A percentile compares a stretch with the other conserved stretches of the same genome.
Conservation (phyloP, 225 moss, liverwort and hornwort genomes). For the Marchantia polymorpha region DNA sequence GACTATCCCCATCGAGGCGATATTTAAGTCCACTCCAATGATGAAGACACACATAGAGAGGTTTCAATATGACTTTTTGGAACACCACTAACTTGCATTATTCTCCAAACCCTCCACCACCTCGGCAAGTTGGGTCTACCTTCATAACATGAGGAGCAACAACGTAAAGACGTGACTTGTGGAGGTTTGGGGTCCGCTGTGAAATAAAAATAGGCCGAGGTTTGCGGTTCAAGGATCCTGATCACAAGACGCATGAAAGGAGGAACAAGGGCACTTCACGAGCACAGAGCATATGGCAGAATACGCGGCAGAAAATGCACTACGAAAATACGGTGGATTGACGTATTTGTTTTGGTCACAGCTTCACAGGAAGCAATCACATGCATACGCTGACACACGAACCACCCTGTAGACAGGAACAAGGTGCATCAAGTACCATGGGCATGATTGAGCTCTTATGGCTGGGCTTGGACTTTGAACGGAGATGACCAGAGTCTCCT, state of each 20-base stretch:
- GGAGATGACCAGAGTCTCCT: neutral
- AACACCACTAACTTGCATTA: too few species aligned
- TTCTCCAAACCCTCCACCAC: too few species aligned
- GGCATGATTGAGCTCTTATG: neutral
- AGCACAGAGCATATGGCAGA: neutral
- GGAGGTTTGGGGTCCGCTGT: too few species aligned
- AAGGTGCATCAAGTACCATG: neutral
- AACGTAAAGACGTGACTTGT: too few species aligned
- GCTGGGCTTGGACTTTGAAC: neutral
- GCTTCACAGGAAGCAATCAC: too few species aligned
- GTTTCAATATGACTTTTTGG: too few species aligned
- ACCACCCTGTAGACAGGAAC: neutral
- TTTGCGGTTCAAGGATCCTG: neutral
- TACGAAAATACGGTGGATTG: neutral
- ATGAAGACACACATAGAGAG: too few species aligned
- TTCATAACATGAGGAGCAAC: too few species aligned
- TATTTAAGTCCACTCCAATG: too few species aligned
- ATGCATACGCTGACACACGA: neutral
- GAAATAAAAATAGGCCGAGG: too few species aligned
- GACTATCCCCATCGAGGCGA: too few species aligned
- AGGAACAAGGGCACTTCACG: neutral
- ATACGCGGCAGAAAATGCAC: neutral
- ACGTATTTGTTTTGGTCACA: neutral
- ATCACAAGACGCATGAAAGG: neutral
- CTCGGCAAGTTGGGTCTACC: too few species aligned